phyloP scores from a whole-genome alignment of 495 filamentous ascomycete species.

The Lasiosphaeris hirsuta region DNA sequence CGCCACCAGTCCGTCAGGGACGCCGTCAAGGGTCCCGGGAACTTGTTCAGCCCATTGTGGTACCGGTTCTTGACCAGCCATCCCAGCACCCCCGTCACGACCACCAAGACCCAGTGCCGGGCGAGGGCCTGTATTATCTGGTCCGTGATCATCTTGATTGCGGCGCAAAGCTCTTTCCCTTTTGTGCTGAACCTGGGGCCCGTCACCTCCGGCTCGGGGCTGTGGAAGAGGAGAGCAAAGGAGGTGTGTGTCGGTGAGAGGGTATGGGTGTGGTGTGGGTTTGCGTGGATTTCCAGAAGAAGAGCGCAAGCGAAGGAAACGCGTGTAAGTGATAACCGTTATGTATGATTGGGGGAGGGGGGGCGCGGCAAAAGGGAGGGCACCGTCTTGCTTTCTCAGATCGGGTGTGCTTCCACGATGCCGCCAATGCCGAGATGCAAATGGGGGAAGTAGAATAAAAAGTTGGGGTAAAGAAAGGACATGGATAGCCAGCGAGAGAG shows the following conservation, averaged over 20 bases:
- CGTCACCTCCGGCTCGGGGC: neutral
- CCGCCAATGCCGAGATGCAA: conserved; percentile 6
- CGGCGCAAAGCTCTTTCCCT: neutral
- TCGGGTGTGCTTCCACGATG: conserved; percentile 6
- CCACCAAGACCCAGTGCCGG: conserved; percentile 48
- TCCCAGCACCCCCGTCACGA: conserved; percentile 27
- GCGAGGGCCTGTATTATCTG: conserved; percentile 29
- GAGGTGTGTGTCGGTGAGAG: neutral
- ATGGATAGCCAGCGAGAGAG: neutral
- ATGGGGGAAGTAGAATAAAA: neutral
- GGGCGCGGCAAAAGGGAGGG: neutral
- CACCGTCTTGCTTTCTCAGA: neutral
- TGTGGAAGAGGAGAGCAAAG: conserved; percentile 2
- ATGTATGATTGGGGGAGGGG: neutral
- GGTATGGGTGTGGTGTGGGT: neutral
- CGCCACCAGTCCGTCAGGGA: conserved; percentile 68
- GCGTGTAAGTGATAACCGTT: conserved; percentile 9
- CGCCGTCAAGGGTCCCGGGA: conserved; percentile 65
- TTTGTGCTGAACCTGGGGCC: conserved; percentile 4
- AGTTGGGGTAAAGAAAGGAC: conserved; percentile 8
- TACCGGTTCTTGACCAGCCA: conserved; percentile 57
- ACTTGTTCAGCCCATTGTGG: conserved; percentile 58
- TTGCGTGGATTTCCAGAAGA: neutral
- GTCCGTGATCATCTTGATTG: conserved; percentile 25
- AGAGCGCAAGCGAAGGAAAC: neutral